Base-by-base conservation (phyloP, 192 early-diverging fungal species). In the Pecoramyces ruminantium region DNA sequence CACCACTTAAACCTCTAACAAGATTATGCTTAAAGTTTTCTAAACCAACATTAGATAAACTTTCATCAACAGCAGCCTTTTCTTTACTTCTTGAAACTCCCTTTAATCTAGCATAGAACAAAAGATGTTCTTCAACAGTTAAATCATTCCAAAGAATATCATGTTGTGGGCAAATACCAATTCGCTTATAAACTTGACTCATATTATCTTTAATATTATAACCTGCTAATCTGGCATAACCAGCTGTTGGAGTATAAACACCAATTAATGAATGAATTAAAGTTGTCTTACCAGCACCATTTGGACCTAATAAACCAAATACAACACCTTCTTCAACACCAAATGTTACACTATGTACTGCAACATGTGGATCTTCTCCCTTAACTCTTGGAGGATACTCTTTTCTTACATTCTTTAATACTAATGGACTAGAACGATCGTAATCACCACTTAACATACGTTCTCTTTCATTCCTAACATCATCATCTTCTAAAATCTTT, bases 261-360 rank as follows among this genome's bases (percentile, higher is more conserved):
- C 93, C 92, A 18, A 93, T 94, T 80, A 94, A 81, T 78, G 94
- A 94, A 28, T 85, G 86, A 77, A 94, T 92, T 77, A 93, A 80
- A 14, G 93, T 93, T 14, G 92, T 90, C 83, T 94, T 94, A 21
- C 42, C 84, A 15, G 81, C 84, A 38, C 79, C 28, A 38, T 34
- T 80, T 30, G 84, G 39, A 78, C 90, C 90, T 34, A 94, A 83
- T 78, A 94, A 81, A 16, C 92, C 92, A 88, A 93, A 93, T 40
- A 92, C 87, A 2, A 87, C 83, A 30, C 86, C 84, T 78, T 87
- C 83, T 78, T 93, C 89, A 12, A 91, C 89, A 17, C 88, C 88
- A 84, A 92, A 87, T 13, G 90, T 90, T 15, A 93, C 87, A 80
- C 92, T 87, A 81, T 91, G 86, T n/a, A 93, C 91, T 5, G 91